Evolutionary conservation across 805 yeast species (phyloP).

Genomic region (Pichia thaimueangensis): DNA sequence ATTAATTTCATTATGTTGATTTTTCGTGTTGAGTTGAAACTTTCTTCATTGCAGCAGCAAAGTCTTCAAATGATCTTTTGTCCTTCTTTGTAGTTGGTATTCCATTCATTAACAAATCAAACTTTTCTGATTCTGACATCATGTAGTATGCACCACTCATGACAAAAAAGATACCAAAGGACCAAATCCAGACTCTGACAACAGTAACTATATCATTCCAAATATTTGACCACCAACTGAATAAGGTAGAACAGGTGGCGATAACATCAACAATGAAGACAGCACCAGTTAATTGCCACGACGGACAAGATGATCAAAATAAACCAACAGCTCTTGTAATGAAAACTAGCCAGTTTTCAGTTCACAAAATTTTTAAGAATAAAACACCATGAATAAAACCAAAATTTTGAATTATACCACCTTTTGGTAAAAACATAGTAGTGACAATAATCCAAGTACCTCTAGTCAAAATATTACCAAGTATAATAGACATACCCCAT

Average conservation of each 20-base stretch:
- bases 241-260: slow-evolving; percentile 81
- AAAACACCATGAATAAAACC: slow-evolving; percentile 86
- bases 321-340: slow-evolving; percentile 94
- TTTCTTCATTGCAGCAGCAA: slow-evolving; percentile 78
- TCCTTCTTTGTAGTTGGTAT: slow-evolving; percentile 48
- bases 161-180: slow-evolving; percentile 90
- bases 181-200: slow-evolving; percentile 86
- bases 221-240: slow-evolving; percentile 96
- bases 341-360: slow-evolving; percentile 95
- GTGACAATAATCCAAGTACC: slow-evolving; percentile 92
- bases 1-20: slow-evolving; percentile 41
- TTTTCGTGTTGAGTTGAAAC: slow-evolving; percentile 86
- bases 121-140: slow-evolving; percentile 69
- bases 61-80: slow-evolving; percentile 72
- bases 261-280: slow-evolving; percentile 79
- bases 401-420: slow-evolving; percentile 91
- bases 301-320: slow-evolving; percentile 90
- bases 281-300: slow-evolving; percentile 93
- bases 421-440: slow-evolving; percentile 78
- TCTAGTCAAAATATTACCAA: slow-evolving; percentile 75
- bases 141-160: slow-evolving; percentile 91
- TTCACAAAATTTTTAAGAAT: slow-evolving; percentile 84
- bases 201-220: slow-evolving; percentile 91
- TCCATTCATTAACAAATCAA: slow-evolving; percentile 76
- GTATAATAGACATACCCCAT: slow-evolving; percentile 87